Evolutionary conservation across 2,329 filamentous ascomycete species (phyloP).

Genomic region (Sclerotinia nivalis): DNA sequence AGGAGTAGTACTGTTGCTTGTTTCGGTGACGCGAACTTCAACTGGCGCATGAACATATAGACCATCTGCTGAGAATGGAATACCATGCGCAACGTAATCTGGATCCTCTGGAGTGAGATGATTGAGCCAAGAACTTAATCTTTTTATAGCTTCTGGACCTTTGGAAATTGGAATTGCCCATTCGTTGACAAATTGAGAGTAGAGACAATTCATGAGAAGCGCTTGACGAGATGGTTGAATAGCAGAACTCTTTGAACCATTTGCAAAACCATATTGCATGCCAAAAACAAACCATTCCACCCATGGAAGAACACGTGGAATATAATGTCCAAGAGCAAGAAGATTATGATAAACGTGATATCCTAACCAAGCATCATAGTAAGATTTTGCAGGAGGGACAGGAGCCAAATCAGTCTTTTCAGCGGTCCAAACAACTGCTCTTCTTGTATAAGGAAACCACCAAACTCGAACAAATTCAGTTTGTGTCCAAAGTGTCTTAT

Average conservation of each 20-base stretch:
- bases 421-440: constrained; percentile 89
- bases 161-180: constrained; percentile 88
- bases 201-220: constrained; percentile 94
- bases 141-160: constrained; percentile 81
- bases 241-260: constrained; percentile 67
- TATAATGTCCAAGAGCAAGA: constrained; percentile 74
- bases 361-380: constrained; percentile 79
- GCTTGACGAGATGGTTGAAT: constrained; percentile 79
- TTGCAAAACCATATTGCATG: constrained; percentile 91
- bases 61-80: constrained; percentile 77
- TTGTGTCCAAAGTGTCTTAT: constrained; percentile 73
- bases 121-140: constrained; percentile 84
- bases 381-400: constrained; percentile 59
- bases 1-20: constrained; percentile 47
- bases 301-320: constrained; percentile 79
- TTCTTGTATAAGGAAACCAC: constrained; percentile 94
- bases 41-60: constrained; percentile 88
- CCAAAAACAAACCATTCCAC: constrained; percentile 97
- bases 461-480: constrained; percentile 91
- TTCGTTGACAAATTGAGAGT: constrained; percentile 98
- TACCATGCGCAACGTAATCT: constrained; percentile 63
- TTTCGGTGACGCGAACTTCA: constrained; percentile 84
- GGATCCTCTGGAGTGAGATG: constrained; percentile 60
- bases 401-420: constrained; percentile 68
- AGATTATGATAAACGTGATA: constrained; percentile 92